Conservation (phyloP, 1,284 basidiomycete species). For the Papiliotrema flavescens region DNA sequence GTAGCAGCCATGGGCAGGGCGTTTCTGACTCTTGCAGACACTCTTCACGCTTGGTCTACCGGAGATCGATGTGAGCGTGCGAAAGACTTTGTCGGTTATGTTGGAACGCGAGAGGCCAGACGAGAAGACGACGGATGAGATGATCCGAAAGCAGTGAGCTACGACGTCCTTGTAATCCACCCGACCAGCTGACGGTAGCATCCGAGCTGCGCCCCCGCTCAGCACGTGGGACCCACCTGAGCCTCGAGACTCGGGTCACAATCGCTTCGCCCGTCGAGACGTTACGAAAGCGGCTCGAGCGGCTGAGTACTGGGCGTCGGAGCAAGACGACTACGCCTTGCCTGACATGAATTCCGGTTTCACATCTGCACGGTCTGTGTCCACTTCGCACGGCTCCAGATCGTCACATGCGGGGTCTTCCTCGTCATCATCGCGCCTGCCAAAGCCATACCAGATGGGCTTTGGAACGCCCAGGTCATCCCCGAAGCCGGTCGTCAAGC, state of each 20-base stretch:
- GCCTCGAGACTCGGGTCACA: slow-evolving; percentile 25
- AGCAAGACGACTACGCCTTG: slow-evolving; percentile 43
- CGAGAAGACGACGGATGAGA: slow-evolving; percentile 31
- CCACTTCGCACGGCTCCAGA: not conserved
- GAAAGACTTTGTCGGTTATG: slow-evolving; percentile 31
- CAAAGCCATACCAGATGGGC: not conserved
- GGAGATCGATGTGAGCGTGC: slow-evolving; percentile 27
- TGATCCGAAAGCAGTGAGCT: slow-evolving; percentile 42
- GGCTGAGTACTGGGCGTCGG: slow-evolving; percentile 45
- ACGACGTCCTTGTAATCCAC: not conserved
- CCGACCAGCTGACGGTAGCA: slow-evolving; percentile 10
- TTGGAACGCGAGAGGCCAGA: slow-evolving; percentile 27
- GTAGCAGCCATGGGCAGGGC: not conserved
- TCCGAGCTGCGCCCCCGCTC: slow-evolving; percentile 39
- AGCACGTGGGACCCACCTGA: slow-evolving; percentile 43
- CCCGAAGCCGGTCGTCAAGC: slow-evolving; percentile 6
- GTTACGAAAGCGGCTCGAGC: slow-evolving; percentile 39
- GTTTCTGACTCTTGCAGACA: slow-evolving; percentile 9
- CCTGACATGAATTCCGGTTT: slow-evolving; percentile 15
- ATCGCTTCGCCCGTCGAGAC: slow-evolving; percentile 38
- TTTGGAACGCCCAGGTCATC: not conserved
- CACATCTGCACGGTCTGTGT: not conserved
- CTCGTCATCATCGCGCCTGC: not conserved
- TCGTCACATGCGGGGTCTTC: not conserved
- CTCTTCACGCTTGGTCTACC: slow-evolving; percentile 29